Conservation (phyloP, 257 asterid genomes). For the Capsicum rhomboideum region DNA sequence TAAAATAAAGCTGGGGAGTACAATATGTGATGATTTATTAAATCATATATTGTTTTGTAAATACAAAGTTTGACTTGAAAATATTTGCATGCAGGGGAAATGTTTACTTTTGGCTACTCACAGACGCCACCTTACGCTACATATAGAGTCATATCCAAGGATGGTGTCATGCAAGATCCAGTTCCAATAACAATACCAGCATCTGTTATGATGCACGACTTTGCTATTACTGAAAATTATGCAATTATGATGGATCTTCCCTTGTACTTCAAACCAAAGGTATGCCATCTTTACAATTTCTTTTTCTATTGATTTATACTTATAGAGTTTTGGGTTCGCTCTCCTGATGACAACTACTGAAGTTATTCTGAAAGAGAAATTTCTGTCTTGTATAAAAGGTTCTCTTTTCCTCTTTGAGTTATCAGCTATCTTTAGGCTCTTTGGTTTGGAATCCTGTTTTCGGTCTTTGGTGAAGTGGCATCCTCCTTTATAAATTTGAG, state of each 20-base stretch:
- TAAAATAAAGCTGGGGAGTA: neutral
- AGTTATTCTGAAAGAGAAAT: neutral
- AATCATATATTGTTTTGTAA: neutral
- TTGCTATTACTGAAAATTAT: constrained; percentile 96
- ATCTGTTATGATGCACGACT: constrained; percentile 94
- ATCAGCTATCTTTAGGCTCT: neutral
- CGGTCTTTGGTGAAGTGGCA: neutral
- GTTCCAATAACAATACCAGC: constrained; percentile 84
- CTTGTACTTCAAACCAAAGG: constrained; percentile 76
- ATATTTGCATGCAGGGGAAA: constrained; percentile 60
- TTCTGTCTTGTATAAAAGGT: neutral
- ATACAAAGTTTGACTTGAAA: constrained; percentile 4
- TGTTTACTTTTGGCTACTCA: constrained; percentile 94
- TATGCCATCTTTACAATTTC: constrained; percentile 11
- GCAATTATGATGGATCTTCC: constrained; percentile 95
- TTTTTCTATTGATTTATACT: neutral
- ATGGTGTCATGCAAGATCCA: constrained; percentile 87
- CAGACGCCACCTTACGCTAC: constrained; percentile 68
- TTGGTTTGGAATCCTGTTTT: neutral
- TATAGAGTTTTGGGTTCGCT: neutral
- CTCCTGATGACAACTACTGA: neutral
- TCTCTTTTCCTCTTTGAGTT: neutral
- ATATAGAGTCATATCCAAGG: constrained; percentile 86
- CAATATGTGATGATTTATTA: neutral
- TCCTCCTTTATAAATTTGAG: neutral